Evolutionary conservation across 306 rosid species (phyloP).

Genomic region (Dryas alaskensis): DNA sequence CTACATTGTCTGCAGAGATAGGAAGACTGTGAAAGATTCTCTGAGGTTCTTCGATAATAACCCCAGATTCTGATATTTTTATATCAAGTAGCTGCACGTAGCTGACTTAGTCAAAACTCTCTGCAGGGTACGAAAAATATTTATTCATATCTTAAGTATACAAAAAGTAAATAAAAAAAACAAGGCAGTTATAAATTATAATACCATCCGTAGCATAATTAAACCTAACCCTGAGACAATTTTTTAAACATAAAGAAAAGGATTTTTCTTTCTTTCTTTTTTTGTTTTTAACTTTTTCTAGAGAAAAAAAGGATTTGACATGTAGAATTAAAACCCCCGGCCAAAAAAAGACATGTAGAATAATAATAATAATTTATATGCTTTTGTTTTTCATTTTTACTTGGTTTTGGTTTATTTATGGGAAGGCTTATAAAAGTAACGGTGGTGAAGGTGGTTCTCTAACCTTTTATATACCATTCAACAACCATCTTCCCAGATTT

Average conservation of each 20-base stretch:
- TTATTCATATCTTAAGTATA: neutral
- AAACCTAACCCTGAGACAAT: constrained; percentile 24
- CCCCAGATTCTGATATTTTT: neutral
- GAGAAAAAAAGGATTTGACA: neutral
- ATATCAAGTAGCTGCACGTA: neutral
- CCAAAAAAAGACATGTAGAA: no score
- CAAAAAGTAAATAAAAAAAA: neutral
- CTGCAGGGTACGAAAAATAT: neutral
- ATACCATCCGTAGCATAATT: neutral
- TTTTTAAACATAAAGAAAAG: neutral
- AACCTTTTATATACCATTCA: constrained; percentile 48
- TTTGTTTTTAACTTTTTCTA: no score
- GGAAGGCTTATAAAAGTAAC: constrained; percentile 25
- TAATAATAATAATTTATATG: neutral
- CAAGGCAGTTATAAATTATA: neutral
- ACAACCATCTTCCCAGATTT: constrained; percentile 51
- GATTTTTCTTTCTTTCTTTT: neutral
- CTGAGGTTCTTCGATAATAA: constrained; percentile 22
- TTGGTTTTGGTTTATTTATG: constrained; percentile 4
- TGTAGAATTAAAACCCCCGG: neutral
- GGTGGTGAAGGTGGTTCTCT: constrained; percentile 35
- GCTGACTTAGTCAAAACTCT: constrained; percentile 30
- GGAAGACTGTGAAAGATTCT: constrained; percentile 32
- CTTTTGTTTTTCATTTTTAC: neutral
- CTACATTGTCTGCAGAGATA: neutral